phyloP scores from a whole-genome alignment of 164 flowering plant genomes.

The Kalanchoe fedtschenkoi region DNA sequence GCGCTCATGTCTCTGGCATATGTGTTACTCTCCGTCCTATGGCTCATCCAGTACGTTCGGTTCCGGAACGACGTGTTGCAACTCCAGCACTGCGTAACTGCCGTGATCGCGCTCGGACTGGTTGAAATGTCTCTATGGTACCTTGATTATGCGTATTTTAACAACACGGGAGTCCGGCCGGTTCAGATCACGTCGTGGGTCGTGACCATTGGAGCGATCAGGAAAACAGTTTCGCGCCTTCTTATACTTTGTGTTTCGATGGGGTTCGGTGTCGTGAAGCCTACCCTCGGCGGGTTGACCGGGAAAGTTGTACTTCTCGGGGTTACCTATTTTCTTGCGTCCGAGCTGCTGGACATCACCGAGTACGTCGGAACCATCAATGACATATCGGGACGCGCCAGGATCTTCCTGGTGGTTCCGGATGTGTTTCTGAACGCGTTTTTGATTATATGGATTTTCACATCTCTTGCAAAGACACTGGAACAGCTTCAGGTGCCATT shows the following conservation, averaged over 20 bases:
- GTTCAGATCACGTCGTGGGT: conserved; percentile 77
- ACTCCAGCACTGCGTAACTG: conserved; percentile 76
- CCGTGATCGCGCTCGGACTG: conserved; percentile 70
- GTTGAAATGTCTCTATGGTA: conserved; percentile 90
- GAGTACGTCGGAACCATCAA: conserved; percentile 88
- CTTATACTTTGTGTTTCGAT: conserved; percentile 77
- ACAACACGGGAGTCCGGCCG: conserved; percentile 67
- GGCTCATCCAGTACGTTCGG: conserved; percentile 73
- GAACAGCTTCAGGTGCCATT: conserved; percentile 81
- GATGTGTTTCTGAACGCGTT: conserved; percentile 85
- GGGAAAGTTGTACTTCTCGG: conserved; percentile 87
- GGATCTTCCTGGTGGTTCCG: conserved; percentile 80
- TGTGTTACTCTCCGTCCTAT: conserved; percentile 43
- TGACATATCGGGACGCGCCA: conserved; percentile 87
- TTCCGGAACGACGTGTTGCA: conserved; percentile 74
- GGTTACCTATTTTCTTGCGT: conserved; percentile 69
- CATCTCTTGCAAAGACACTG: conserved; percentile 81
- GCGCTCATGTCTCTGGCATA: conserved; percentile 65
- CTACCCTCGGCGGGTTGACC: conserved; percentile 94
- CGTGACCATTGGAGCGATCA: conserved; percentile 84
- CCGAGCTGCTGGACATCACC: conserved; percentile 72
- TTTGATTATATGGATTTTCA: conserved; percentile 86
- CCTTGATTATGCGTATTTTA: conserved; percentile 66
- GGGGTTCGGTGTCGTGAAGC: conserved; percentile 95
- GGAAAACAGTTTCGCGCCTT: conserved; percentile 73